Percentiles rank a stretch among this genome's conserved stretches.
Evolutionary conservation across 2,329 filamentous ascomycete species (phyloP).

Genomic region (Ophiognomonia clavigignenti-juglandacearum): DNA sequence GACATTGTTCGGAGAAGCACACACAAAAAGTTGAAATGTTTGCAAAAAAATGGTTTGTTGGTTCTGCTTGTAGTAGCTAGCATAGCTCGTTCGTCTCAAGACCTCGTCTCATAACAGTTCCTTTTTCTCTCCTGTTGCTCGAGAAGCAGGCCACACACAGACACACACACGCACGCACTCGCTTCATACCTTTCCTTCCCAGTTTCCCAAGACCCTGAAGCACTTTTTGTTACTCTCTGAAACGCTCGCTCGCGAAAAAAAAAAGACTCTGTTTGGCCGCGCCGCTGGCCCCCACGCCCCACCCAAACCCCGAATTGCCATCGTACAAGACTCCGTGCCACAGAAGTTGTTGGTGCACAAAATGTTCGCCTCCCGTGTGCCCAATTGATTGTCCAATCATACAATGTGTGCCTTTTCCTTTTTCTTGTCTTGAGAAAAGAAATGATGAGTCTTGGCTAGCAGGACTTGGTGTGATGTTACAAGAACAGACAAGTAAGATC

Average conservation of each 20-base stretch:
- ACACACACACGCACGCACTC: too few species aligned
- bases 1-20: not conserved
- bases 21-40: not conserved
- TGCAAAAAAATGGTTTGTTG: not conserved
- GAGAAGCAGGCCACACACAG: not conserved
- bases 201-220: slow-evolving; percentile 1
- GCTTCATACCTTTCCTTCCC: not conserved
- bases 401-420: too few species aligned
- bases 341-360: slow-evolving; percentile 10
- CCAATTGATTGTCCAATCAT: slow-evolving; percentile 15
- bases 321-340: slow-evolving; percentile 6
- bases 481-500: slow-evolving; percentile 8
- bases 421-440: slow-evolving; percentile 1
- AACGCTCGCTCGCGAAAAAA: slow-evolving; percentile 13
- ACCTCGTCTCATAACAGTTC: not conserved
- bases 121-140: not conserved
- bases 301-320: slow-evolving; percentile 2
- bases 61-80: not conserved
- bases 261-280: slow-evolving; percentile 1
- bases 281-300: slow-evolving; percentile 1
- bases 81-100: not conserved
- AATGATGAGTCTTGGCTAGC: slow-evolving; percentile 2
- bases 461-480: slow-evolving; percentile 14
- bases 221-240: not conserved
- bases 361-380: slow-evolving; percentile 3